Evolutionary conservation across 768 basidiomycete genomes (phyloP), one percentile per base, ranked within the genome.

Genomic region (Tremella fuciformis): DNA sequence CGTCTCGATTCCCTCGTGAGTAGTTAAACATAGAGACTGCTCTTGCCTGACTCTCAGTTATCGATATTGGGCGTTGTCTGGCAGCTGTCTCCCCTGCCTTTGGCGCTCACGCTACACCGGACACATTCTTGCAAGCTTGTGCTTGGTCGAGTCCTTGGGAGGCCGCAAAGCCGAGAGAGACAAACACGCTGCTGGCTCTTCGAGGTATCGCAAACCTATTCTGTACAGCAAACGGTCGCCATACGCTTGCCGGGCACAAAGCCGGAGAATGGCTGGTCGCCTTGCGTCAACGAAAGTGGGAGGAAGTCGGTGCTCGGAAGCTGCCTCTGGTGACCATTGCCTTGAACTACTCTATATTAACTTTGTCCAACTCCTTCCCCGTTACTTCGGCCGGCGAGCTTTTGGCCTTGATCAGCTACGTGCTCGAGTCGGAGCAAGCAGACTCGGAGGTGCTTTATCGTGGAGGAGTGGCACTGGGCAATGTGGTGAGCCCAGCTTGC

Each of bases 11-110:
- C 66, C 75, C 75, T 38, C 55, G 74, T 74, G 48, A 63, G 73
- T 62, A 6, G n/a, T 9, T 48, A 54, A 34, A 26, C 15, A 19
- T 51, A 42, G 24, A 38, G 22, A 55, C 49, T 21, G 19, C 13
- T 13, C n/a, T 64, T 58, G 38, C 13, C 24, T 41, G 4, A 26
- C 29, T 47, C 21, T 0, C 39, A 91, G 90, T 93, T 13, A 84
- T 98, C 69, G 94, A 98, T 70, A 82, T 97, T 13, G 81, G 84
- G 52, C 85, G 96, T 40, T 80, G 94, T 39, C 75, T 94, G 15
- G 80, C 84, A 18, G 88, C 84, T 70, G 83, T 82, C 50, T 83
- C 85, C 0, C 80, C 82, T 7, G 78, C 82, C 1, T 82, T 85
- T 58, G 77, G 81, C 2, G 63, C 75, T 3, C 79, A 82, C 39